Conservation (phyloP, 2,329 filamentous ascomycete genomes). For the Orbilia brochopaga region DNA sequence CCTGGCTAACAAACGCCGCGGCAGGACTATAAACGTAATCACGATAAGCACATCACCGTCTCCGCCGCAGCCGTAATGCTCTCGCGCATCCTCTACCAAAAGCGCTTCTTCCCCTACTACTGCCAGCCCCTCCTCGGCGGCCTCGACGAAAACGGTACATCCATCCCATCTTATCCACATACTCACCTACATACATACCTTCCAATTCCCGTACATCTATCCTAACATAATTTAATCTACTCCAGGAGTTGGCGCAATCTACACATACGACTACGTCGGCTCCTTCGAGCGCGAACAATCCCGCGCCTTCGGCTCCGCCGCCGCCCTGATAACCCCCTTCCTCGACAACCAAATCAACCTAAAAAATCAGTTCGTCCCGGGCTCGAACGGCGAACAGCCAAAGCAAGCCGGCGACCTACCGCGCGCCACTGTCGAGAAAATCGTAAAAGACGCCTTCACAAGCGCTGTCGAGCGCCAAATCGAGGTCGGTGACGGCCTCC, state of each 20-base stretch:
- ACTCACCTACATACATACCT: neutral
- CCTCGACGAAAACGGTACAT: slow-evolving; percentile 75
- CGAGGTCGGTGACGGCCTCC: slow-evolving; percentile 93
- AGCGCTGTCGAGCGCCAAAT: slow-evolving; percentile 98
- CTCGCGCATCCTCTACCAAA: slow-evolving; percentile 92
- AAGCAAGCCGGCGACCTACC: slow-evolving; percentile 69
- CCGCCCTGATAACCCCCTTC: slow-evolving; percentile 97
- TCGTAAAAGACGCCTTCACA: slow-evolving; percentile 97
- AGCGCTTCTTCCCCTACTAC: slow-evolving; percentile 99
- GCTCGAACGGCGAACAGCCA: slow-evolving; percentile 73
- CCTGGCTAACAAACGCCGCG: neutral
- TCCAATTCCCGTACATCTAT: slow-evolving; percentile 3
- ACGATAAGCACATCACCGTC: slow-evolving; percentile 83
- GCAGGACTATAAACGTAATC: slow-evolving; percentile 55
- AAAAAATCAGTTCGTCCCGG: slow-evolving; percentile 96
- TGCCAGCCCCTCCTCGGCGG: slow-evolving; percentile 92
- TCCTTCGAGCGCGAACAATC: slow-evolving; percentile 98
- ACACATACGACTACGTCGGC: slow-evolving; percentile 96
- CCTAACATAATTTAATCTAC: neutral
- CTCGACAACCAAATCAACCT: slow-evolving; percentile 95
- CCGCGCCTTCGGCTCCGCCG: slow-evolving; percentile 87
- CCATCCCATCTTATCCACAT: neutral
- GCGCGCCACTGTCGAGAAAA: slow-evolving; percentile 74
- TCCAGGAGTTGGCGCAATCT: slow-evolving; percentile 82
- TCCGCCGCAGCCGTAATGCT: slow-evolving; percentile 93